Evolutionary conservation across 345 rosid genomes (phyloP), one percentile per base, ranked within the genome.

Genomic region (Rhodamnia argentea): DNA sequence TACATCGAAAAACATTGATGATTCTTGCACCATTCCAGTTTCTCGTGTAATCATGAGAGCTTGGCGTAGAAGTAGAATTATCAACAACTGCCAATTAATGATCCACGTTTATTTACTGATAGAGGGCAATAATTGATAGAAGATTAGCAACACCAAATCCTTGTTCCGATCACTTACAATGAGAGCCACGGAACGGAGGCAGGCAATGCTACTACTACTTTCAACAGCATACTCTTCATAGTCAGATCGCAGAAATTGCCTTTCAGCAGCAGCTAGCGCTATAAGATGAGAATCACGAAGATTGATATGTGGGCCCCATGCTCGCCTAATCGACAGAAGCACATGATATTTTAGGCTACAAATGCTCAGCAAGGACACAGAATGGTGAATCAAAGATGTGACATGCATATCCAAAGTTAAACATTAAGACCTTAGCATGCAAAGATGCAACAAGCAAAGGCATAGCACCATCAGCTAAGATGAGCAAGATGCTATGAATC

Each of bases 191-290:
- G 92, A 89, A 44, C 94, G 90, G 85, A 94, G 91, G 88, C 96
- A 94, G 82, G 94, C 93, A 87, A 90, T 85, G 90, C 95, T 94
- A 86, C 92, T 78, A 55, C 89, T 86, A 88, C 88, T 91, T 37
- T 91, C 91, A 83, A 87, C 89, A 86, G 92, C 92, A 85, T 90
- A 93, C 59, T 94, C 96, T 70, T 92, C 96, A 15, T 93, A 94
- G 55, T 93, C 93, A 24, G 93, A 87, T 53, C 89, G 90, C 55
- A 92, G 88, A 42, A 91, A 89, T 59, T 90, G 95, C 85, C 60
- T 92, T 86, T 94, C 94, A 82, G 93, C 92, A 47, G 94, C 92
- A 12, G 94, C 91, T 44, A 94, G 85, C 32, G 93, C 94, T 47
- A 93, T 92, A 84, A 94, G 92, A 84, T 89, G 95, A 64, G 96